Evolutionary conservation across 1,139 yeast species (phyloP).

Genomic region (Magnusiomyces fungicola): DNA sequence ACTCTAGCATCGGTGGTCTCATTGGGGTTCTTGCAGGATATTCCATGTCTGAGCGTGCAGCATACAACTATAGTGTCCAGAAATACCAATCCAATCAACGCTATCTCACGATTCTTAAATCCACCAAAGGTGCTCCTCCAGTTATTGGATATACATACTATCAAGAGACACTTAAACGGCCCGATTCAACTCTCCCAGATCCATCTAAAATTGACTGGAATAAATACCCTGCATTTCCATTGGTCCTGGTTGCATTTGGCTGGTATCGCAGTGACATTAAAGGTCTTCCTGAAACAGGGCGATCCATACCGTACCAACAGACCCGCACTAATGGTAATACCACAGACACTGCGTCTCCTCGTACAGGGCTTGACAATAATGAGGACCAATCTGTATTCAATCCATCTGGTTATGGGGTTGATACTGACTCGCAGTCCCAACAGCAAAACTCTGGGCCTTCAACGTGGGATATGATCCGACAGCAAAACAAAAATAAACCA

Average conservation of each 20-base stretch:
- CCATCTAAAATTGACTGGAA: constrained; percentile 13
- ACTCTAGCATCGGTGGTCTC: constrained; percentile 8
- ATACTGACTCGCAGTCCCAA: not conserved
- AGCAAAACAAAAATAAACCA: constrained; percentile 10
- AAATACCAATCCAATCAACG: constrained; percentile 7
- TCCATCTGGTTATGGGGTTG: constrained; percentile 1
- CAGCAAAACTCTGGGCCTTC: not conserved
- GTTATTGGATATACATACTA: constrained; percentile 13
- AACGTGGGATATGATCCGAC: constrained; percentile 15
- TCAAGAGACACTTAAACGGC: constrained; percentile 10
- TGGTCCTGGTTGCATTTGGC: constrained; percentile 6
- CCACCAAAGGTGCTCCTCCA: constrained; percentile 10
- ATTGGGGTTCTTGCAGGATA: constrained; percentile 7
- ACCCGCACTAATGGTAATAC: not conserved
- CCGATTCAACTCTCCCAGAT: constrained; percentile 12
- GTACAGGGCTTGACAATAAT: constrained; percentile 3
- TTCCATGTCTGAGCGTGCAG: constrained; percentile 4
- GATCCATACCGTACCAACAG: not conserved
- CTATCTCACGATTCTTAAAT: constrained; percentile 2
- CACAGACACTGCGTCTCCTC: constrained; percentile 2
- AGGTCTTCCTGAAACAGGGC: constrained; percentile 4
- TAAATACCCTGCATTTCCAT: constrained; percentile 13
- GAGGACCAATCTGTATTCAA: constrained; percentile 2
- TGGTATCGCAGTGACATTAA: constrained; percentile 8
- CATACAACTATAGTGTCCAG: constrained; percentile 1